phyloP scores from a whole-genome alignment of 805 yeast genomes.

The Saturnispora ahearnii region DNA sequence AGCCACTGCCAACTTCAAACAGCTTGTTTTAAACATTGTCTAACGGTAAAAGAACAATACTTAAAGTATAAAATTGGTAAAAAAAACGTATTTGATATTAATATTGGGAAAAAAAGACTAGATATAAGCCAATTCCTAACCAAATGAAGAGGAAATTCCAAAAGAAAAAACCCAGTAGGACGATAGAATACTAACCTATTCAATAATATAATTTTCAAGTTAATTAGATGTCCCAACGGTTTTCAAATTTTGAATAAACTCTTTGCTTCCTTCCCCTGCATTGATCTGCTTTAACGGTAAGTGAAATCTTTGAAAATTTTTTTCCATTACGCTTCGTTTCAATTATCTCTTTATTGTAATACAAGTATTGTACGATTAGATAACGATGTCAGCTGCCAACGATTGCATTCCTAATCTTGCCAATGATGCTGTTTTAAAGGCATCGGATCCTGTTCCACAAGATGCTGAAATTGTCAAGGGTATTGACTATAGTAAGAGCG shows the following conservation, averaged over 20 bases:
- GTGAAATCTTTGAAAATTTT: not conserved
- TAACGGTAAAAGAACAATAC: not conserved
- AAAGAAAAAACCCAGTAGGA: not conserved
- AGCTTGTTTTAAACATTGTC: not conserved
- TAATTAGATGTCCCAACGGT: too few relatives aligned
- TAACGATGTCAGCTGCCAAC: conserved; percentile 12
- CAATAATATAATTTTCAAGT: too few relatives aligned
- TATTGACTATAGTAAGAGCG: conserved; percentile 76
- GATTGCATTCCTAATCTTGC: conserved; percentile 58
- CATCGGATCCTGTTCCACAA: conserved; percentile 78
- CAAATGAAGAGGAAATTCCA: not conserved
- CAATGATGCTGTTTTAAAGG: conserved; percentile 83
- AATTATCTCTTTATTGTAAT: too few relatives aligned
- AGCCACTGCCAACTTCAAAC: not conserved
- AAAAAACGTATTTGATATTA: too few relatives aligned
- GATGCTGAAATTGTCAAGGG: conserved; percentile 75
- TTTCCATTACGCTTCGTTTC: not conserved
- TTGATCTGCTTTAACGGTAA: too few relatives aligned
- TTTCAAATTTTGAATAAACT: too few relatives aligned
- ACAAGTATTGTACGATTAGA: not conserved
- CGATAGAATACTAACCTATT: too few relatives aligned
- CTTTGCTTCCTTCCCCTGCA: too few relatives aligned
- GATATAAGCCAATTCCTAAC: not conserved
- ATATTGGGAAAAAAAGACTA: not conserved
- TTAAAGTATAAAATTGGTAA: not conserved